Conservation (phyloP, 2,329 filamentous ascomycete species). For the Decorospora gaudefroyi region DNA sequence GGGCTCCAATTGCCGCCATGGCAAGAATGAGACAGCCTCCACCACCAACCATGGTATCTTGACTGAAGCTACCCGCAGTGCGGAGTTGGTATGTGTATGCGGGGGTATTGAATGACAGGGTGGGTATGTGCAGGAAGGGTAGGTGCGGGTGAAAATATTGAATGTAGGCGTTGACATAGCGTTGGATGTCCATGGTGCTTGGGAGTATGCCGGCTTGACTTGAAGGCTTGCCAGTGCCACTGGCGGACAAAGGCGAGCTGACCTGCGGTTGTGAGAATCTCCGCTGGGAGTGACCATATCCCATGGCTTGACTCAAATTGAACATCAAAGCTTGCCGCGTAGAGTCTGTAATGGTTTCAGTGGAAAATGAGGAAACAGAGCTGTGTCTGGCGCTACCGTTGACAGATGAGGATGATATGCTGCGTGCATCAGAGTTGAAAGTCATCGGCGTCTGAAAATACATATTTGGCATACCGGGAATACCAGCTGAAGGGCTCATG, state of each 20-base stretch:
- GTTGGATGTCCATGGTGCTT: slow-evolving; percentile 81
- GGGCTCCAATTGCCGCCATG: slow-evolving; percentile 82
- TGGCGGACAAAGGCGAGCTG: slow-evolving; percentile 57
- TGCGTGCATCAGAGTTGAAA: slow-evolving; percentile 69
- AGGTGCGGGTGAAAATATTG: slow-evolving; percentile 91
- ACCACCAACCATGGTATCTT: slow-evolving; percentile 67
- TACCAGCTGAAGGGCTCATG: slow-evolving; percentile 68
- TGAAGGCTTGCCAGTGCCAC: slow-evolving; percentile 39
- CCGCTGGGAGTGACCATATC: slow-evolving; percentile 57
- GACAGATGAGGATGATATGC: slow-evolving; percentile 68
- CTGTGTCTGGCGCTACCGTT: slow-evolving; percentile 67
- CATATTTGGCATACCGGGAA: slow-evolving; percentile 65
- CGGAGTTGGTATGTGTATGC: slow-evolving; percentile 65
- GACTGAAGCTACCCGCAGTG: slow-evolving; percentile 59
- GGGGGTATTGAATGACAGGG: slow-evolving; percentile 84
- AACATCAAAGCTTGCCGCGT: slow-evolving; percentile 66
- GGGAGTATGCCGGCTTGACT: slow-evolving; percentile 66
- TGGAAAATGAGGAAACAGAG: slow-evolving; percentile 64
- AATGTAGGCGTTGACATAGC: slow-evolving; percentile 88
- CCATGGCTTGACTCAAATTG: slow-evolving; percentile 64
- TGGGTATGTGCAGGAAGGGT: slow-evolving; percentile 92
- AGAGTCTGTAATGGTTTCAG: slow-evolving; percentile 68
- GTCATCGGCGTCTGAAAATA: slow-evolving; percentile 69
- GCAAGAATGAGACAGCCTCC: slow-evolving; percentile 84
- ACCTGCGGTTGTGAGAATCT: slow-evolving; percentile 64